These are phyloP conservation scores for Scenedesmus sp. DNA, from an alignment of 163 green algal genomes.

Conservation along the genomic window DNA sequence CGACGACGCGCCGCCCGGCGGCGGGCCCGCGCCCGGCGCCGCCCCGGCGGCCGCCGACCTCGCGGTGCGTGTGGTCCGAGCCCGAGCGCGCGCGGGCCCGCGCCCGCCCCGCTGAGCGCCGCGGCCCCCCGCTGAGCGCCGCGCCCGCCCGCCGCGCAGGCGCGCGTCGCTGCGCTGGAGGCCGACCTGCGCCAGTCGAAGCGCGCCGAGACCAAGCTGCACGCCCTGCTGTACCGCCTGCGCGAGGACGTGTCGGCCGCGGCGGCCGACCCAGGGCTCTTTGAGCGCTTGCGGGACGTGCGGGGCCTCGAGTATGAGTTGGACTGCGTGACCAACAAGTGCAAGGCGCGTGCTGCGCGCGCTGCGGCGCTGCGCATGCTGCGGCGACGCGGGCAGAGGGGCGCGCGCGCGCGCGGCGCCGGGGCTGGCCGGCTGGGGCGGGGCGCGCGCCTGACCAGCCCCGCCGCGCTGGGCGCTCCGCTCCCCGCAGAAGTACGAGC, in stretches of 20 bases:
- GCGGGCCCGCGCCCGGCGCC: constrained; percentile 4
- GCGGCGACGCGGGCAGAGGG: neutral
- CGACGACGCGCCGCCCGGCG: neutral
- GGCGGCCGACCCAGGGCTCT: neutral
- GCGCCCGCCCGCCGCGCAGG: constrained; percentile 9
- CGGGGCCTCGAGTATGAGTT: constrained; percentile 67
- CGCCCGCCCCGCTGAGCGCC: too few species aligned
- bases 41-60: neutral
- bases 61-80: neutral
- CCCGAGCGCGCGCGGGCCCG: too few species aligned
- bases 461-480: too few species aligned
- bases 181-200: constrained; percentile 59
- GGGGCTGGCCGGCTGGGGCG: too few species aligned
- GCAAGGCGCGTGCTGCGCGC: constrained; percentile 43
- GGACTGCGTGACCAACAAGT: constrained; percentile 62
- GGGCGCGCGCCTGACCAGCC: too few species aligned
- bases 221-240: constrained; percentile 67
- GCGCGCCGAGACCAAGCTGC: constrained; percentile 67
- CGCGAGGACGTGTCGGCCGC: constrained; percentile 59
- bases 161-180: constrained; percentile 44
- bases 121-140: neutral
- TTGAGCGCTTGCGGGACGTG: constrained; percentile 56
- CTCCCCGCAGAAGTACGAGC: too few species aligned
- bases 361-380: neutral
- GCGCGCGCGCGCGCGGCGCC: too few species aligned